Evolutionary conservation across 495 filamentous ascomycete genomes (phyloP), one percentile per base, ranked within the genome.

Genomic region (Tuber calosporum): DNA sequence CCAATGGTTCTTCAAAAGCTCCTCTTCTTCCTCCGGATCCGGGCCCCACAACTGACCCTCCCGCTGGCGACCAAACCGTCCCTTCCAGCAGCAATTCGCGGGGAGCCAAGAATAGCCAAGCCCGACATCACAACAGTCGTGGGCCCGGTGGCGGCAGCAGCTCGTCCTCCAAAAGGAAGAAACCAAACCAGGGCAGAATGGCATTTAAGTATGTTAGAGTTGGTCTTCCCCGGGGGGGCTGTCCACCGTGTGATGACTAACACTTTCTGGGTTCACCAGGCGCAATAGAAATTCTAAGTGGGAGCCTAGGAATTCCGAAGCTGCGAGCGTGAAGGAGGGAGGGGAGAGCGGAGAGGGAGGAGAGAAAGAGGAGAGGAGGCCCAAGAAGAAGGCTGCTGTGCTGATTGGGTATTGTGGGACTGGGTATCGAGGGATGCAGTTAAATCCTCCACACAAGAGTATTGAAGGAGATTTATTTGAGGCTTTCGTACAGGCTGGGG

Each of bases 361-460:
- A 1, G 79, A 72, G 22, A 81, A 76, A 53, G 94, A 99, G 82
- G 89, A 89, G 79, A 88, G 94, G 68, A 90, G 89, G 68, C 95
- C 95, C 4, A 98, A 99, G 85, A 89, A 91, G 80, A 99, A 99
- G 84, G 95, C 96, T 38, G 96, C 95, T 30, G 91, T 99, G 22
- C 82, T 98, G 85, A 88, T 99, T 75, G 94, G 96, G 8, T 99
- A 99, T 81, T 92, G 93, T 36, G 95, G 95, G 38, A 96, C 91
- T n/a, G 96, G 96, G 20, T 99, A 99, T 83, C 93, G 92, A 83
- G 95, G 95, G 73, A 94, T 99, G 87, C 95, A 99, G 82, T 88
- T 97, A 74, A 88, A 87, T 78, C 83, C 83, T 70, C 83, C 90
- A 48, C 89, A 96, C 75, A 94, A 93, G 84, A 98, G 93, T 1